phyloP scores from a whole-genome alignment of 805 yeast species.

The Starmerella stigmatis region DNA sequence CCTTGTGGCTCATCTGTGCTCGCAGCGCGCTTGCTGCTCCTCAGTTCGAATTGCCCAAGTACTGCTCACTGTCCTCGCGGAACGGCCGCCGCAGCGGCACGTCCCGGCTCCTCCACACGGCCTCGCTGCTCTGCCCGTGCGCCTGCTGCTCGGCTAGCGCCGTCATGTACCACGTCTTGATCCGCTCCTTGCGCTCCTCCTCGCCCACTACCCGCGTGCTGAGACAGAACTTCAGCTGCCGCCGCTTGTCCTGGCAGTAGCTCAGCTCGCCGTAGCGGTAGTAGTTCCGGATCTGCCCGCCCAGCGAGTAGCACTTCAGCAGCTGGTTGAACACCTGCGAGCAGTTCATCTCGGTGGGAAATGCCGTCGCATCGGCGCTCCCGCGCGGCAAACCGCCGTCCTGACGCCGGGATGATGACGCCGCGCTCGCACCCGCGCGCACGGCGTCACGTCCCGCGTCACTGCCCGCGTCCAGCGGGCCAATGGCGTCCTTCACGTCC shows the following conservation, averaged over 20 bases:
- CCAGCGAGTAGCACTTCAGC: constrained; percentile 75
- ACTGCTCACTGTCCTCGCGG: constrained; percentile 21
- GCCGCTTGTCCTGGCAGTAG: constrained; percentile 57
- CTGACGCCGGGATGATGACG: too few relatives aligned
- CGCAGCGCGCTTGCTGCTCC: neutral
- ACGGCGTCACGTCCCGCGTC: too few relatives aligned
- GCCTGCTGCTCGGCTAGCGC: constrained; percentile 48
- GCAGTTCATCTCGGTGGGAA: constrained; percentile 50
- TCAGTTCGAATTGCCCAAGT: constrained; percentile 2
- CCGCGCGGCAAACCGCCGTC: too few relatives aligned
- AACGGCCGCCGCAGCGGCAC: constrained; percentile 35
- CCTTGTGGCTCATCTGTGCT: neutral
- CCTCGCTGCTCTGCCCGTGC: constrained; percentile 66
- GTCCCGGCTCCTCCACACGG: constrained; percentile 58
- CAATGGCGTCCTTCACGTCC: constrained; percentile 24
- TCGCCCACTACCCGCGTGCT: constrained; percentile 47
- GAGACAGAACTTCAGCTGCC: constrained; percentile 72
- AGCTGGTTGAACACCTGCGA: constrained; percentile 80
- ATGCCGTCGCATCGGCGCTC: constrained; percentile 20
- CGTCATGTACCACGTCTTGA: constrained; percentile 63
- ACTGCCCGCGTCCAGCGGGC: constrained; percentile 15
- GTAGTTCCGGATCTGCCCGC: constrained; percentile 77
- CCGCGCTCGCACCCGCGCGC: too few relatives aligned
- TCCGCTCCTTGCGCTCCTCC: constrained; percentile 38
- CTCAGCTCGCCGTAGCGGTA: constrained; percentile 75